Base-by-base conservation (phyloP, 805 yeast species). In the Candida ascalaphidarum region DNA sequence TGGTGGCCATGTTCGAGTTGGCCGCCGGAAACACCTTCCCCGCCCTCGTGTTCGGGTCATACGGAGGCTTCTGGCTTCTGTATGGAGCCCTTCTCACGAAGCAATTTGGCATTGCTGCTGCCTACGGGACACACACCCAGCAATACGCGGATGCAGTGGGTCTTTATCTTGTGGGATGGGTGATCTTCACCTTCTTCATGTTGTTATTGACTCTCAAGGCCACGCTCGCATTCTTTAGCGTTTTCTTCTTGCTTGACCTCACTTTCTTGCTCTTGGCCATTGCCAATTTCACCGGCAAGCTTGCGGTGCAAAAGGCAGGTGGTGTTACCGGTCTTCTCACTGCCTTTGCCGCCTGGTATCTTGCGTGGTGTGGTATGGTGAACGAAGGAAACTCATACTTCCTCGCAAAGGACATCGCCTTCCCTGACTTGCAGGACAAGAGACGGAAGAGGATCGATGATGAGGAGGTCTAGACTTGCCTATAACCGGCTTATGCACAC, bases 11-110 rank as follows among this genome's bases (percentile, higher is more conserved):
- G 65, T 73, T 81, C 70, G 84, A 81, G 52, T 66, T 79, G 54
- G 74, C 78, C n/a, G 63, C 73, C 22, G 17, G 26, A 8, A 79
- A 78, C 54, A 78, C 85, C 14, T 80, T 77, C 57, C 84, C 84
- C 55, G 82, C 78, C 40, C 67, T 80, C 34, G 77, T 76, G 2
- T 58, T 72, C 31, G 52, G 68, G 5, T 68, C 75, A 4, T 71
- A 64, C 33, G 89, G 83, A 33, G 88, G 84, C 3, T 80, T 80
- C 50, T 80, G 89, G 89, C 71, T 77, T 61, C 61, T 77, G 16
- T 80, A 74, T 62, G 86, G 78, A 34, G 81, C 81, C 18, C 69
- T 80, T 28, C 50, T 53, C 16, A 55, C 52, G 18, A 49, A 48
- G 13, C 39, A 52, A 17, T 62, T 61, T 37, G 66, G 65, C 18